Base-by-base conservation (phyloP, 2,329 filamentous ascomycete species). In the Lasiodiplodia theobromae region DNA sequence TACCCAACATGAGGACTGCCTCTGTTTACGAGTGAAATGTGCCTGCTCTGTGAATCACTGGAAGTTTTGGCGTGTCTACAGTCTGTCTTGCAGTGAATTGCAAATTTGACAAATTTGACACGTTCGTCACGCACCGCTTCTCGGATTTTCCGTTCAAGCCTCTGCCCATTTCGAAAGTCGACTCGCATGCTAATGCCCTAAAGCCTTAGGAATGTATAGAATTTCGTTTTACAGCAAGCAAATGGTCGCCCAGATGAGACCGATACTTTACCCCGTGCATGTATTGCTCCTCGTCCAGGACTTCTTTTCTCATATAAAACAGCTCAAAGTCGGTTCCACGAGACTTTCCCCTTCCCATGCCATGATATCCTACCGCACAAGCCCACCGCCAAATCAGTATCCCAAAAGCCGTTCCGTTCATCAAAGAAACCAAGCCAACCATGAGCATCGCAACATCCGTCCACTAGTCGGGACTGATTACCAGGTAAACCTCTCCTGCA, bases 1-100 rank as follows among this genome's bases (percentile, higher is more conserved):
- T 68, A 68, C 58, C 67, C 47, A 64, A 64, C 60, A 64, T 38
- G 60, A 64, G 60, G 60, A 52, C 31, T 18, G 37, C 60, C 60
- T 64, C 44, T 64, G 44, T 64, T 64, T 38, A 52, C 60, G 51
- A 38, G 60, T 64, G 60, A 64, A 64, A 44, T 14, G 37, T 40
- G 56, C n/a, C 34, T 37, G 28, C 16, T 7, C 5, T 28, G 56
- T 60, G 37, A 44, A 23, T 21, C 44, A 21, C 5, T n/a, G 18
- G 3, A 18, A 11, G n/a, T 47, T 21, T 10, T 11, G 10, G 44
- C 7, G 5, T 16, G 6, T 7, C 5, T 44, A 6, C 16, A 44
- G 38, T 16, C 14, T 44, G 14, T 18, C 2, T 8, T 47, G 21
- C 44, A 47, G 16, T 18, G n/a, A 3, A 47, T 21, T 11, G n/a